Base-by-base conservation (phyloP, 768 basidiomycete genomes). In the Brasilioporus rufonigricans region DNA sequence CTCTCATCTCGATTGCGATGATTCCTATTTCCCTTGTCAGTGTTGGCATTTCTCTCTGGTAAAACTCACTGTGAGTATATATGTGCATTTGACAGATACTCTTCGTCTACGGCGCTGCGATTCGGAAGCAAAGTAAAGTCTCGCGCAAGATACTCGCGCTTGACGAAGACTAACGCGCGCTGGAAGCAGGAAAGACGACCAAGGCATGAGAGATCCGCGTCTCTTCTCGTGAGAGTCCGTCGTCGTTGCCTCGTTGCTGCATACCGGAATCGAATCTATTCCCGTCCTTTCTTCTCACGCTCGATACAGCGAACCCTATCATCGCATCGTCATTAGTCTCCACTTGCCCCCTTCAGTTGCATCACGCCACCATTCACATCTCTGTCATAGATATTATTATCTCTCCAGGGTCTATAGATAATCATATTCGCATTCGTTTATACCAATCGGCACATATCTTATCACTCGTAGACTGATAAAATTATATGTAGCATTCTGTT, bases 21-120 rank as follows among this genome's bases (percentile, higher is more conserved):
- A 73, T 83, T n/a, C 78, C 81, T 0, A 83, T 89, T 50, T 83
- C 83, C 12, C 82, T 80, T 50, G 82, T 83, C 58, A 53, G 80
- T n/a, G n/a, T n/a, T n/a, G n/a, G n/a, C n/a, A n/a, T n/a, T n/a
- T n/a, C n/a, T n/a, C n/a, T n/a, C n/a, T n/a, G n/a, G n/a, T n/a
- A n/a, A n/a, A n/a, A n/a, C n/a, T n/a, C n/a, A n/a, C n/a, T n/a
- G n/a, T n/a, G n/a, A n/a, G n/a, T n/a, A n/a, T n/a, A n/a, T 21
- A 26, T 26, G 1, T 26, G 23, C 23, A 9, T 33, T 10, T 10
- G 8, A 35, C 45, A 69, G 70, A 32, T 74, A 0, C 63, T 73
- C 35, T 74, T 73, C 32, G 35, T 67, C 21, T 64, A 65, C 21
- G 73, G 72, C 4, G 60, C 63, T 11, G 54, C 53, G 45, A 75